Evolutionary conservation across 2,329 filamentous ascomycete genomes (phyloP), one percentile per base, ranked within the genome.

Genomic region (Paecilomyces variotii): DNA sequence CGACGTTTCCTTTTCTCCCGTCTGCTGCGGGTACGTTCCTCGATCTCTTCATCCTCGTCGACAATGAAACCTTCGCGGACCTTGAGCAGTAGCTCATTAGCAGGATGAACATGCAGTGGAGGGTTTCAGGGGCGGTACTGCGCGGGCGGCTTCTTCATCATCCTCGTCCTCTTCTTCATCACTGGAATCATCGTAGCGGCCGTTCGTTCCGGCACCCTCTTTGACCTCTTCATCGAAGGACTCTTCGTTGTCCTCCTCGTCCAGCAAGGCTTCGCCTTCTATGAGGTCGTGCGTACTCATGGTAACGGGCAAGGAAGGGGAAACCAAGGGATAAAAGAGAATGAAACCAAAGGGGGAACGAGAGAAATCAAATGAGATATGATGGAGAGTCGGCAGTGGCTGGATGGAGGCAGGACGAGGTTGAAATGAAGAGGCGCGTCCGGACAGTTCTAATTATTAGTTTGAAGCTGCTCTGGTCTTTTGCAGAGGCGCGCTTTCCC

Each of bases 61-160:
- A 96, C 91, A 64, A 99, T 97, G 77, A 97, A 99, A 27, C 92
- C 93, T 79, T 96, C 91, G 56, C 89, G 89, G 64, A 96, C 84
- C 91, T 96, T 32, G 68, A 26, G 10, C 10, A 39, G 30, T 53
- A 28, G 52, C 32, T 57, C 50, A 59, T 69, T 56, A 65, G 62
- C 63, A 59, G 60, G 26, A 28, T 45, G 3, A 35, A n/a, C 14
- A 50, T 9, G 3, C 7, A 28, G 26, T 3, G 30, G 2, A 7
- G 14, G 24, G 19, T 5, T 30, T 34, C 19, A 25, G 24, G 5
- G 25, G 45, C 68, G 80, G 67, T 77, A 94, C 89, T 73, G 86
- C 87, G 65, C 86, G 84, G 63, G 86, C 87, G 67, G 90, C 91
- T 71, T 94, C 91, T 70, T 91, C 89, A 65, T 96, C 91, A 59